Conservation (phyloP, 164 flowering plant species). For the Litsea cubeba region DNA sequence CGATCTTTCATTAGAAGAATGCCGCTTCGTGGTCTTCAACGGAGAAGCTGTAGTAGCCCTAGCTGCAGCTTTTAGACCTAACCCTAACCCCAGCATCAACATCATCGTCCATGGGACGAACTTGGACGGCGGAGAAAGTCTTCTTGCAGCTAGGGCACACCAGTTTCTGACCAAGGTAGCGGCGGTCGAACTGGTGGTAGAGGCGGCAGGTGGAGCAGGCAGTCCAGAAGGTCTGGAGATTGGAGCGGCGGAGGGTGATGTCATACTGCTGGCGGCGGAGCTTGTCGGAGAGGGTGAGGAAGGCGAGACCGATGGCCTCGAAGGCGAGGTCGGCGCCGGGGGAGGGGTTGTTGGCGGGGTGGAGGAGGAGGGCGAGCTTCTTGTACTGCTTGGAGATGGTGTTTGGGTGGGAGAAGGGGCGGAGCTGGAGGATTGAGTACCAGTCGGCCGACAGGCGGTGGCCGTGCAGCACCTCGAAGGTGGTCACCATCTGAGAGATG, state of each 20-base stretch:
- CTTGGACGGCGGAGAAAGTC: conserved; percentile 67
- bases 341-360: conserved; percentile 69
- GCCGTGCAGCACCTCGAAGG: conserved; percentile 50
- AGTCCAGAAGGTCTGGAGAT: conserved; percentile 69
- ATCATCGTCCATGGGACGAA: not conserved
- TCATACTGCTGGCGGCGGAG: conserved; percentile 62
- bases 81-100: conserved; percentile 4
- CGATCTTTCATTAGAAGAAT: not conserved
- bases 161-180: conserved; percentile 62
- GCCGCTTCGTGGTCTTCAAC: not conserved
- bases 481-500: conserved; percentile 49
- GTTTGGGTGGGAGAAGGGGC: conserved; percentile 62
- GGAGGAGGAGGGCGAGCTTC: conserved; percentile 64
- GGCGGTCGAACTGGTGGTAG: conserved; percentile 70
- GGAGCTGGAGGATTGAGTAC: conserved; percentile 64
- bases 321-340: conserved; percentile 71
- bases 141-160: conserved; percentile 72
- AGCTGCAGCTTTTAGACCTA: not conserved
- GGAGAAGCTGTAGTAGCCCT: not conserved
- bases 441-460: conserved; percentile 32
- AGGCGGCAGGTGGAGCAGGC: conserved; percentile 60
- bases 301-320: conserved; percentile 42
- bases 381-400: conserved; percentile 59
- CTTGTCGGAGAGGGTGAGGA: conserved; percentile 51
- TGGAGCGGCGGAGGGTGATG: conserved; percentile 40